These are phyloP conservation scores for Syzygium aromaticum DNA, from an alignment of 345 rosid species.

Conservation along the genomic window DNA sequence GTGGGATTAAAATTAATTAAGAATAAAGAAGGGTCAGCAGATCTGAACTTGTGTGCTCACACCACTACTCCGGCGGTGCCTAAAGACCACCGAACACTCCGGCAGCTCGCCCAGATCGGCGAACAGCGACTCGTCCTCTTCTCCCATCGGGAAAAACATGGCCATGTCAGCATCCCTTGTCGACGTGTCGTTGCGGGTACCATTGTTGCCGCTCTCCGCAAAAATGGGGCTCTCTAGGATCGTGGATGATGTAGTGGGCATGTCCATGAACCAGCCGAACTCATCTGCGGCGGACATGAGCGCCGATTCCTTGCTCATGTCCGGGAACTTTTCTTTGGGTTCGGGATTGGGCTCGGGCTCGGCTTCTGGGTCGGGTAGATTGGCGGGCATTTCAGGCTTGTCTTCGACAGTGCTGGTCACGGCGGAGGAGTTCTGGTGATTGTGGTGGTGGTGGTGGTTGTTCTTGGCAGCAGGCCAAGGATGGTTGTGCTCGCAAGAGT, in stretches of 20 bases:
- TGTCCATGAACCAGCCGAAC: constrained; percentile 75
- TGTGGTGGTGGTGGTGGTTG: constrained; percentile 28
- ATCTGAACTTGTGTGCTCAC: constrained; percentile 7
- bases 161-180: constrained; percentile 24
- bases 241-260: constrained; percentile 70
- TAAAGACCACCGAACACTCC: constrained; percentile 78
- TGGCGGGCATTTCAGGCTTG: not conserved
- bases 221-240: constrained; percentile 65
- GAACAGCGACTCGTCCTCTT: constrained; percentile 87
- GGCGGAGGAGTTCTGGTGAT: not conserved
- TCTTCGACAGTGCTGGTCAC: not conserved
- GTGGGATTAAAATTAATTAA: not conserved
- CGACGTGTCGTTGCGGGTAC: not conserved
- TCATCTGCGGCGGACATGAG: constrained; percentile 30
- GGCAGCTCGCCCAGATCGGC: constrained; percentile 99
- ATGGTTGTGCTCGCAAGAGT: constrained; percentile 90
- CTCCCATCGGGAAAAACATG: constrained; percentile 54
- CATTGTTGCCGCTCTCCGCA: constrained; percentile 9
- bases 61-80: constrained; percentile 60
- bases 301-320: constrained; percentile 35
- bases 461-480: constrained; percentile 67
- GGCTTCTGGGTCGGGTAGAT: not conserved
- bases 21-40: constrained; percentile 1
- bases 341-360: constrained; percentile 21
- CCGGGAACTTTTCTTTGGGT: constrained; percentile 27